Evolutionary conservation across 164 flowering plant species (phyloP), one percentile per base, ranked within the genome.

Genomic region (Berberis thunbergii): DNA sequence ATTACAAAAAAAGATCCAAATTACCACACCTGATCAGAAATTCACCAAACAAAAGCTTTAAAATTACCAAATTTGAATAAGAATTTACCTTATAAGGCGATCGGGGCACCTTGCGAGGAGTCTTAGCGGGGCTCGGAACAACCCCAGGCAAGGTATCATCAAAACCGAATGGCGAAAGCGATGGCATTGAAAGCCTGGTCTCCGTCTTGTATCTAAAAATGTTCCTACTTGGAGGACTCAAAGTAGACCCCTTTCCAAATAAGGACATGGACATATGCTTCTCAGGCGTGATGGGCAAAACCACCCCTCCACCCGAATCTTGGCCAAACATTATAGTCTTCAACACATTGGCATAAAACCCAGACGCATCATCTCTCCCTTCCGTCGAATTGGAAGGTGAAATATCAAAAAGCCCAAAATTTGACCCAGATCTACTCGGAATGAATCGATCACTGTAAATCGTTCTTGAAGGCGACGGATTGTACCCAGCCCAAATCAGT

Each of bases 401-500:
- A 46, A 81, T 59, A 66, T 79, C 69, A 62, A 91, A 87, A 4
- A 94, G 91, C 0, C 83, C 86, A 64, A 87, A 94, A 73, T 95
- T 89, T 48, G 99, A 95, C 41, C 83, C 76, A 44, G 97, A 75
- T 72, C 99, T 76, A 73, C 83, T 69, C 13, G 99, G 99, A 8
- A 91, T 95, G 72, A 95, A 95, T 54, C 99, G 77, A 56, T 91
- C 97, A 64, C 87, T 78, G 80, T 84, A 91, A 54, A 88, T 88
- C 0, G 93, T 69, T 45, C 81, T 74, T 3, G 95, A 86, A 4
- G 93, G 86, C 0, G 93, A 76, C 1, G 77, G 78, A 41, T 67
- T 66, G 65, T 84, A 75, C 13, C 67, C 72, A 10, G 64, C 56
- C 11, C 78, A 74, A 46, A 80, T 62, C 73, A 83, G 60, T 1